Evolutionary conservation across 495 filamentous ascomycete species (phyloP), one percentile per base, ranked within the genome.

Genomic region (Hamigera avellanea): DNA sequence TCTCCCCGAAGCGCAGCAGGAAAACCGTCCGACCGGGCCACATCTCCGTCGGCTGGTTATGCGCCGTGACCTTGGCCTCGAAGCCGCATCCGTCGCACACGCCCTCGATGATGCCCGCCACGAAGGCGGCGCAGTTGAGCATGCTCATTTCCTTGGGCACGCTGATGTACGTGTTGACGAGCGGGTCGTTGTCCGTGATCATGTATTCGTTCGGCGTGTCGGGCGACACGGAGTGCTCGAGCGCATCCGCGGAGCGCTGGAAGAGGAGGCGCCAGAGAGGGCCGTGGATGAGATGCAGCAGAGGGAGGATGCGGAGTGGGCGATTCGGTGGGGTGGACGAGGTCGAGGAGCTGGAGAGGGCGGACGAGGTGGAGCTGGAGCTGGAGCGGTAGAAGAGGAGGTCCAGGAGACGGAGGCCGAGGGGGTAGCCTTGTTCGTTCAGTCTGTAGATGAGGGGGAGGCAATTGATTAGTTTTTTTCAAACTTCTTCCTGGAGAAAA

Each of bases 21-120:
- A 95, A 96, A 15, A 96, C 87, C 41, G 91, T 98, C 61, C 87
- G 85, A 27, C 81, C 80, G 0, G 91, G 91, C 84, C 86, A 95
- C 79, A 95, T 79, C 46, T 81, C 79, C 45, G 79, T 71, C 14
- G 68, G 76, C 37, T 85, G 86, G 52, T 78, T 87, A 64, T 96
- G 93, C 44, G 93, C 91, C 39, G 84, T 89, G 16, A 96, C 93
- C 42, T 80, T 77, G 2, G 85, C 83, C 38, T 80, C 78, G 56
- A 95, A 93, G 7, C 81, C 85, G 36, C 83, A 82, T 6, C 86
- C 88, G 61, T 95, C 91, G 54, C 88, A 91, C 0, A 93, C 80
- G 5, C 93, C 91, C 70, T 98, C 91, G 37, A 98, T 79, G 37
- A 98, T 83, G 1, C 91, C 91, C 1, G 93, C 91, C 3, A 95